A percentile compares a stretch with the other conserved stretches of the same genome.
Conservation (phyloP, 1,139 yeast species). For the Lipomyces yarrowii region DNA sequence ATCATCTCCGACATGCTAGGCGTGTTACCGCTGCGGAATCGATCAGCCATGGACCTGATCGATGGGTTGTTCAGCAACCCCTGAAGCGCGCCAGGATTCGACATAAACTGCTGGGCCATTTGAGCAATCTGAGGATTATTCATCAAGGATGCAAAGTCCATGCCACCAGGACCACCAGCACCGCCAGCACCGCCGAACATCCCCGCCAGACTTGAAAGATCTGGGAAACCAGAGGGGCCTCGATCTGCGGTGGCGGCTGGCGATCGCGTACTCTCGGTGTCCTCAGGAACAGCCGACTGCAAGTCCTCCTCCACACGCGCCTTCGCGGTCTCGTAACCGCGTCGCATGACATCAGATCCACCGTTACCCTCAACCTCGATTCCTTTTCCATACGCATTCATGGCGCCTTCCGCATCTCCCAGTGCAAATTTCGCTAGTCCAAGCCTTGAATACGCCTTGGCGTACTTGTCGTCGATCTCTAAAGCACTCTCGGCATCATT, state of each 20-base stretch:
- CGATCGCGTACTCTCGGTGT: conserved; percentile 21
- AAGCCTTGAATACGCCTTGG: conserved; percentile 92
- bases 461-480: conserved; percentile 71
- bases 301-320: conserved; percentile 77
- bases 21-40: conserved; percentile 61
- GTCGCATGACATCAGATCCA: conserved; percentile 87
- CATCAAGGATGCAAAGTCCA: conserved; percentile 74
- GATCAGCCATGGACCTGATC: conserved; percentile 74
- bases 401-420: conserved; percentile 84
- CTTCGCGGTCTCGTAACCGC: conserved; percentile 92
- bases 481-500: conserved; percentile 83
- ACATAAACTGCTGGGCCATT: conserved; percentile 93
- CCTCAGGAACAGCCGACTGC: conserved; percentile 46
- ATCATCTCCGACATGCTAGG: conserved; percentile 70
- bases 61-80: conserved; percentile 83
- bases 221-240: conserved; percentile 51
- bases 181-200: conserved; percentile 51
- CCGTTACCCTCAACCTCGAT: conserved; percentile 81
- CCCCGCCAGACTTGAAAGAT: conserved; percentile 51
- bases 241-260: conserved; percentile 40
- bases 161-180: conserved; percentile 41
- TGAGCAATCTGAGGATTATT: conserved; percentile 85
- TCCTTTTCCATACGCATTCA: conserved; percentile 89
- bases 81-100: conserved; percentile 77
- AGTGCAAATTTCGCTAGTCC: conserved; percentile 91